Conservation (phyloP, 1,284 basidiomycete species). For the Puccinia brachypodii region DNA sequence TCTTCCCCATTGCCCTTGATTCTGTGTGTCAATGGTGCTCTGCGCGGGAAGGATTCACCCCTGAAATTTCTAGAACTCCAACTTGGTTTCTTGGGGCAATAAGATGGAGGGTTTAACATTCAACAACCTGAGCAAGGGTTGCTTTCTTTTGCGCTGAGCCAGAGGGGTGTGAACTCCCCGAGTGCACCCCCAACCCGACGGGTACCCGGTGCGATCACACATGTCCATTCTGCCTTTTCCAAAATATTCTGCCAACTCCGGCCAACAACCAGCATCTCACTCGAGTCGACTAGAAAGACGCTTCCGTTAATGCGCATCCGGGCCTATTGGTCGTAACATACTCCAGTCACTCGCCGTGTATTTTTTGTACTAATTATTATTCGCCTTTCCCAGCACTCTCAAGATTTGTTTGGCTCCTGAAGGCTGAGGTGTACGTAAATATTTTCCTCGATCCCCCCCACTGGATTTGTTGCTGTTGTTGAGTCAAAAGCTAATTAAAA, state of each 20-base stretch:
- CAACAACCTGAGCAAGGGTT: no score
- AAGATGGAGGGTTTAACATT: no score
- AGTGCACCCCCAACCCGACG: not conserved
- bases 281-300: not conserved
- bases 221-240: no score
- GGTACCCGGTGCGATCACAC: not conserved
- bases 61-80: no score
- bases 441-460: not conserved
- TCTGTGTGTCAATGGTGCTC: no score
- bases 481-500: not conserved
- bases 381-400: not conserved
- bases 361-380: not conserved
- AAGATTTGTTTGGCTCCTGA: not conserved
- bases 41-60: no score
- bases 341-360: not conserved
- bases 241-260: not conserved
- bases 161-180: not conserved
- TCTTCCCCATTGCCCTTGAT: no score
- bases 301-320: slow-evolving; percentile 12
- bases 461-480: not conserved
- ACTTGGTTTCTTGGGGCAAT: no score
- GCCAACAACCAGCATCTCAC: not conserved
- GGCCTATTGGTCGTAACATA: no score
- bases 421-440: not conserved
- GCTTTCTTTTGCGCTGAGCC: no score